These are phyloP conservation scores for Austroboletus olivaceoglutinosus DNA, from an alignment of 1,284 basidiomycete genomes.

Conservation along the genomic window DNA sequence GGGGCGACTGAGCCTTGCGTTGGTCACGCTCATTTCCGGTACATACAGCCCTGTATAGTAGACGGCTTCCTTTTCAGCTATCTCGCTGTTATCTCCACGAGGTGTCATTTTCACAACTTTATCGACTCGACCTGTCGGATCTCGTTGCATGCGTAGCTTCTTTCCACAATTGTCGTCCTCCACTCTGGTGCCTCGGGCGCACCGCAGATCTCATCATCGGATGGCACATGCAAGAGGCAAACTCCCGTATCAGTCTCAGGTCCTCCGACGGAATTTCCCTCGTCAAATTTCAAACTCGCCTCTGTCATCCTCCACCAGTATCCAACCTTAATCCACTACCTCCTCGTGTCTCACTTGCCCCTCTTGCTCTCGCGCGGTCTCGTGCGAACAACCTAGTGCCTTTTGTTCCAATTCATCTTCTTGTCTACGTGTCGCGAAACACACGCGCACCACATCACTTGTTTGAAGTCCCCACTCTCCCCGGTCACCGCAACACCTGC, in stretches of 20 bases:
- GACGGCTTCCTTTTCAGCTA: constrained; percentile 20
- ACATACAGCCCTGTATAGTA: constrained; percentile 19
- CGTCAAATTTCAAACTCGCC: constrained; percentile 23
- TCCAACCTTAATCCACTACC: constrained; percentile 15
- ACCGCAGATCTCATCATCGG: constrained; percentile 7
- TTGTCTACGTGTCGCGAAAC: constrained; percentile 14
- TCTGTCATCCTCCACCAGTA: constrained; percentile 5
- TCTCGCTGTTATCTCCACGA: constrained; percentile 36
- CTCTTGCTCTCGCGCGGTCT: constrained; percentile 14
- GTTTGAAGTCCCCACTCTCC: not conserved
- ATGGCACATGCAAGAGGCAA: constrained; percentile 13
- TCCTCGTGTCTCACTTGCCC: constrained; percentile 21
- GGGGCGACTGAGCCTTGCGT: constrained; percentile 30
- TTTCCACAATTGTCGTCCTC: constrained; percentile 31
- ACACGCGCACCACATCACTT: not conserved
- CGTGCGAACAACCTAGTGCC: constrained; percentile 5
- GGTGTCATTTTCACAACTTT: constrained; percentile 24
- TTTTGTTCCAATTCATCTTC: constrained; percentile 11
- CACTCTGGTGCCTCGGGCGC: constrained; percentile 20
- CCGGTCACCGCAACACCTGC: not conserved
- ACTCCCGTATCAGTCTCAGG: constrained; percentile 11
- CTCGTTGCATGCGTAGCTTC: constrained; percentile 25
- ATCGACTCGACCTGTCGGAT: constrained; percentile 28
- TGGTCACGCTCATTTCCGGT: constrained; percentile 33
- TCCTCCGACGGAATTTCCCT: constrained; percentile 19